Evolutionary conservation across 2,329 filamentous ascomycete genomes (phyloP).

Genomic region (Colletotrichum tropicale): DNA sequence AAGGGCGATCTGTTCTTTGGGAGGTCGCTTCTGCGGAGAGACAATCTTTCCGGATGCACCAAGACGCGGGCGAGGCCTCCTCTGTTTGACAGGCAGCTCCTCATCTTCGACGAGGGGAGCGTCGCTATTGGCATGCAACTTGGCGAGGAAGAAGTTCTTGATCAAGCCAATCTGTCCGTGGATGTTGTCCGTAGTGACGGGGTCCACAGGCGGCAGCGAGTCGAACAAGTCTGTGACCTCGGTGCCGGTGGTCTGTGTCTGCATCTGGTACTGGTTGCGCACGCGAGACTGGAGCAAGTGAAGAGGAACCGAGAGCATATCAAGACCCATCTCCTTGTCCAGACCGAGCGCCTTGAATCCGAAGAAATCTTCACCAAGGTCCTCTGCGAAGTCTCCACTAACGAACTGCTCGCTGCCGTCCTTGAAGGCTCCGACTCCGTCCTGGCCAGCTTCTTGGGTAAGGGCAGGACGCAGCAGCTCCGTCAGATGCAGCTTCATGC

Average conservation of each 20-base stretch:
- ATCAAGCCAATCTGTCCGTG: conserved; percentile 84
- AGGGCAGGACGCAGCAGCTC: conserved; percentile 92
- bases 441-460: conserved; percentile 72
- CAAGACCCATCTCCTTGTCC: conserved; percentile 87
- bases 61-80: conserved; percentile 70
- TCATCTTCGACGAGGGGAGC: conserved; percentile 86
- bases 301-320: conserved; percentile 87
- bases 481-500: conserved; percentile 92
- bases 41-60: conserved; percentile 84
- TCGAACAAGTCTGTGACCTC: conserved; percentile 65
- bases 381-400: conserved; percentile 95
- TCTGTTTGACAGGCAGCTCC: conserved; percentile 90
- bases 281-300: conserved; percentile 94
- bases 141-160: conserved; percentile 89
- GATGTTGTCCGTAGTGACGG: conserved; percentile 80
- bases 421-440: conserved; percentile 90
- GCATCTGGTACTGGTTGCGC: conserved; percentile 81
- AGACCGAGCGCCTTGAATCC: conserved; percentile 95
- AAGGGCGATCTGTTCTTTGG: conserved; percentile 81
- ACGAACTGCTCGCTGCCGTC: conserved; percentile 98
- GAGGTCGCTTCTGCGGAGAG: conserved; percentile 80
- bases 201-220: conserved; percentile 71
- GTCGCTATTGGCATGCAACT: conserved; percentile 79
- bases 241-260: conserved; percentile 66
- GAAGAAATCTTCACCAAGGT: conserved; percentile 98